Evolutionary conservation across 345 rosid genomes (phyloP).

Genomic region (Ceriops tagal): DNA sequence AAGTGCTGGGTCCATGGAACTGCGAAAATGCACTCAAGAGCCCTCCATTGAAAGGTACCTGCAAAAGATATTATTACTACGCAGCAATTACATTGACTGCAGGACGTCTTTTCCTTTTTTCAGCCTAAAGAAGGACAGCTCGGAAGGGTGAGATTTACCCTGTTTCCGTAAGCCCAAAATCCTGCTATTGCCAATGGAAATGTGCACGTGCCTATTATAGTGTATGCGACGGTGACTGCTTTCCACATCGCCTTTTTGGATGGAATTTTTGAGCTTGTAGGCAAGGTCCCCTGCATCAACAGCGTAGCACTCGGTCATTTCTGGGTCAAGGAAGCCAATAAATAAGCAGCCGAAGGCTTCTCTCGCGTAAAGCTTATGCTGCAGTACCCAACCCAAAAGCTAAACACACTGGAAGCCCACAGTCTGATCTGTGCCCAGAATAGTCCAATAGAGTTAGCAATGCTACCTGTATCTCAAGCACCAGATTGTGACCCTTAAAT

Average conservation of each 20-base stretch:
- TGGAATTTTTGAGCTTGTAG: slow-evolving; percentile 27
- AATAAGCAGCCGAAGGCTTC: no score
- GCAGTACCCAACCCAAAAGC: no score
- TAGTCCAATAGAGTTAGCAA: no score
- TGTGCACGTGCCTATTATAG: slow-evolving; percentile 27
- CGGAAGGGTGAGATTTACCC: slow-evolving; percentile 22
- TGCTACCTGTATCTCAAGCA: slow-evolving; percentile 60
- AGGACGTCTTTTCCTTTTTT: not conserved
- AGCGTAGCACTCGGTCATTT: no score
- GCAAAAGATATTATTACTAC: not conserved
- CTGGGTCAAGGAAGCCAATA: no score
- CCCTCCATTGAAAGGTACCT: slow-evolving; percentile 36
- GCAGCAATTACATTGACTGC: no score
- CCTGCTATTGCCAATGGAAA: slow-evolving; percentile 43
- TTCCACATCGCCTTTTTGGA: slow-evolving; percentile 47
- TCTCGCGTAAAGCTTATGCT: no score
- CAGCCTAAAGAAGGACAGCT: not conserved
- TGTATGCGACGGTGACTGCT: slow-evolving; percentile 38
- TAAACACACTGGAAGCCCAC: no score
- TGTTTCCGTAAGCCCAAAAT: slow-evolving; percentile 55
- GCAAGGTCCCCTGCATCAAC: slow-evolving; percentile 50
- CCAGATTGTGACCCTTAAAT: slow-evolving; percentile 56
- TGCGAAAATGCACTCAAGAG: slow-evolving; percentile 25
- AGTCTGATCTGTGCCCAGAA: no score
- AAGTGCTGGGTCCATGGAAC: slow-evolving; percentile 22